Base-by-base conservation (phyloP, 257 asterid species). In the Capsicum chinense region DNA sequence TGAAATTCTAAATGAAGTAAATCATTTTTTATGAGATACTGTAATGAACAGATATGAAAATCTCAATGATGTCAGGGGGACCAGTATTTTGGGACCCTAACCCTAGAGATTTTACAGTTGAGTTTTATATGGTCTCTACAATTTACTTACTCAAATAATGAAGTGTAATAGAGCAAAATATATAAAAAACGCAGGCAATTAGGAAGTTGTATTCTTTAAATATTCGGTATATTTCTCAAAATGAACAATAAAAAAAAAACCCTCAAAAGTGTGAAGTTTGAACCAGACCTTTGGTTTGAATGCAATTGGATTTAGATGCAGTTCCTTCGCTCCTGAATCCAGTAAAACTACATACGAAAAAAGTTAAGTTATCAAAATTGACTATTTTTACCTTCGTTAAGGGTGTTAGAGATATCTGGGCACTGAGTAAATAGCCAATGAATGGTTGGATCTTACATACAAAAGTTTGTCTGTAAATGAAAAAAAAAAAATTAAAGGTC, bases 281-380 rank as follows among this genome's bases (percentile, higher is more conserved):
- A 68, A 68, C 39, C 26, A 67, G 14, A 35, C 21, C 13, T 67
- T 67, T 67, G 50, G 26, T 37, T 37, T 67, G 15, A 67, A 67
- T 67, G 76, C 15, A 68, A 68, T 8, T 68, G 78, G 78, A 68
- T 37, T 68, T 15, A 37, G 52, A 39, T 39, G 78, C 78, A 68
- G 19, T 7, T 37, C 15, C 54, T 68, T 68, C 54, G 16, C 78
- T 68, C 52, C 13, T 68, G 78, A 68, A 37, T 68, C 54, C 76
- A 15, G 15, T 68, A 15, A 68, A 67, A 35, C 15, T 39, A 39
- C 37, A 68, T 68, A 68, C 9, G 26, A 7, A 68, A 15, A 52
- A 67, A 68, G 78, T 68, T 68, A 68, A 37, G 39, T 68, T 68
- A 37, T 39, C 48, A n/a, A 37, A 37, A 37, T 37, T 68, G 78